These are phyloP conservation scores for Uronychia binucleata DNA, from an alignment of 73 alveolate species.

Conservation along the genomic window DNA sequence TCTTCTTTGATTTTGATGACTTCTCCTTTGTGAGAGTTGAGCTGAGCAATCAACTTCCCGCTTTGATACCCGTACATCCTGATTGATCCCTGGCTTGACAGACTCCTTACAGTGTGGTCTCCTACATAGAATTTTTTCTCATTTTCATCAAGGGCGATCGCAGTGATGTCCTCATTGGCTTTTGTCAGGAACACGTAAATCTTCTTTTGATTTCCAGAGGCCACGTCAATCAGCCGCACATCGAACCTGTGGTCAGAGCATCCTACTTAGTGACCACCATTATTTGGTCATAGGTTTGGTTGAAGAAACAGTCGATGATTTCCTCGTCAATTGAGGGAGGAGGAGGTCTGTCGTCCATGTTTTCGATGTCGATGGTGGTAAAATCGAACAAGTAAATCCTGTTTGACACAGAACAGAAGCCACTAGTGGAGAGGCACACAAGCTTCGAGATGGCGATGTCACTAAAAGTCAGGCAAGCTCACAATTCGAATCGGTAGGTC, in stretches of 20 bases:
- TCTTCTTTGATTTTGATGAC: slow-evolving; percentile 15
- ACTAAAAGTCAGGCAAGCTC: background rate
- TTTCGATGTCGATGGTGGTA: slow-evolving; percentile 35
- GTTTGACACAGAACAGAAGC: slow-evolving; percentile 47
- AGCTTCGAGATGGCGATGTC: slow-evolving; percentile 30
- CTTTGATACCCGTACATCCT: slow-evolving; percentile 29
- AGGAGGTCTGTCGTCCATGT: background rate
- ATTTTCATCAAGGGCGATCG: slow-evolving; percentile 30
- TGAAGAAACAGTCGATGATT: slow-evolving; percentile 12
- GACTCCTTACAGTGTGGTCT: slow-evolving; percentile 38
- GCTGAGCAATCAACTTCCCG: slow-evolving; percentile 13
- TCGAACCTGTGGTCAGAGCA: slow-evolving; percentile 4
- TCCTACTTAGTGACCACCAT: slow-evolving; percentile 22
- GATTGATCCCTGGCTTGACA: too few species aligned
- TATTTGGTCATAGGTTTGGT: slow-evolving; percentile 17
- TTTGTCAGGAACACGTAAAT: slow-evolving; percentile 29
- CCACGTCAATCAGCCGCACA: slow-evolving; percentile 30
- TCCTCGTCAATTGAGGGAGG: slow-evolving; percentile 13
- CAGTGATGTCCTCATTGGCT: slow-evolving; percentile 30
- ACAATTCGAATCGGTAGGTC: slow-evolving; percentile 47
- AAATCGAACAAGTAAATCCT: slow-evolving; percentile 42
- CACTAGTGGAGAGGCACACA: slow-evolving; percentile 20
- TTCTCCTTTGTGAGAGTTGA: slow-evolving; percentile 23
- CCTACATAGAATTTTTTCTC: slow-evolving; percentile 39
- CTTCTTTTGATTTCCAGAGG: slow-evolving; percentile 38